phyloP scores from a whole-genome alignment of 116 monocot species.

The Papilionanthe hybrid region DNA sequence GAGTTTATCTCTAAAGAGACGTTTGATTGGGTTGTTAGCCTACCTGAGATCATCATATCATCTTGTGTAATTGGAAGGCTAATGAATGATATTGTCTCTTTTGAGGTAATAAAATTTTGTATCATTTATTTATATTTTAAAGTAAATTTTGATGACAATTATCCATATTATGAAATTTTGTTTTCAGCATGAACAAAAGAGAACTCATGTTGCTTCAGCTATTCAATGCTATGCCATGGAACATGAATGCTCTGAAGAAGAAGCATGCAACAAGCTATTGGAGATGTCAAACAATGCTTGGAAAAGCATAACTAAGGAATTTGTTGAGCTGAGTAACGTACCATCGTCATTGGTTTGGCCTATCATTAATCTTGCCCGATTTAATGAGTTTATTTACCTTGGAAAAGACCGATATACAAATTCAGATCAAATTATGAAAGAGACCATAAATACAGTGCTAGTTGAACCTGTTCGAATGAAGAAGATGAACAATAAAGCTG shows the following conservation, averaged over 20 bases:
- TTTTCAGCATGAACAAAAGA: conserved; percentile 21
- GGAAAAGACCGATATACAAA: background rate
- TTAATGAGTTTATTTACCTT: background rate
- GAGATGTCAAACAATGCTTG: conserved; percentile 14
- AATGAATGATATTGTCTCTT: conserved; percentile 13
- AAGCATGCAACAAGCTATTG: conserved; percentile 5
- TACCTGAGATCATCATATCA: conserved; percentile 8
- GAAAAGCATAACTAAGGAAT: conserved; percentile 24
- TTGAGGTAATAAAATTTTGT: conserved; percentile 15
- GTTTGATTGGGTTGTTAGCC: conserved; percentile 14
- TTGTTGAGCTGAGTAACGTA: background rate
- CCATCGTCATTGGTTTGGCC: background rate
- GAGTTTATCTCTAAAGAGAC: conserved; percentile 10
- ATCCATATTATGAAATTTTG: background rate
- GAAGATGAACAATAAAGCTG: background rate
- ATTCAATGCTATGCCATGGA: conserved; percentile 22
- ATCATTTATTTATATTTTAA: background rate
- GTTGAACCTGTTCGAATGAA: background rate
- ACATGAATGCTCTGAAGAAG: conserved; percentile 16
- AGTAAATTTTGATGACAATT: background rate
- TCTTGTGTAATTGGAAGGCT: conserved; percentile 2
- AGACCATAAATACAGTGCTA: background rate
- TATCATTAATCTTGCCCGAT: background rate
- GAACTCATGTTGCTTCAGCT: conserved; percentile 13
- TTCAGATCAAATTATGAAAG: background rate